Conservation (phyloP, 1,284 basidiomycete species). For the Ustilago nuda region DNA sequence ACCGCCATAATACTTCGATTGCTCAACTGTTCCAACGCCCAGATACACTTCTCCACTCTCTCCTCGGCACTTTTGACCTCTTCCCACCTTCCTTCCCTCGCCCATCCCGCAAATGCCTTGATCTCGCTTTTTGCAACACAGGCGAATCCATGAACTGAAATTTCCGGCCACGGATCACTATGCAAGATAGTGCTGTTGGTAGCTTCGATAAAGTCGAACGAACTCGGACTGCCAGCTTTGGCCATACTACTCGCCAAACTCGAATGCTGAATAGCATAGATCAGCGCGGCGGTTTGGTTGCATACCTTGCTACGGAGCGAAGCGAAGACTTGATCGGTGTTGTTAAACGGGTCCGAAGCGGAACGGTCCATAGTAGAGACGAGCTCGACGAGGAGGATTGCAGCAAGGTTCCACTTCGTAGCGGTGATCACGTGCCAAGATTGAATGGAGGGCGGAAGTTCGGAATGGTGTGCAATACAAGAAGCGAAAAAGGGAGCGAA, state of each 20-base stretch:
- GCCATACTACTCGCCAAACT: neutral
- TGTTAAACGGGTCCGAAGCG: slow-evolving; percentile 23
- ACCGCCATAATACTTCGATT: slow-evolving; percentile 36
- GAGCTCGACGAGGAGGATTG: slow-evolving; percentile 39
- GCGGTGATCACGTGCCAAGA: slow-evolving; percentile 40
- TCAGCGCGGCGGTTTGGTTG: slow-evolving; percentile 39
- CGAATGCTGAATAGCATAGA: slow-evolving; percentile 40
- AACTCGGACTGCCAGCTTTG: neutral
- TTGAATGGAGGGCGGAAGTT: slow-evolving; percentile 34
- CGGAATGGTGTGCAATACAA: slow-evolving; percentile 29
- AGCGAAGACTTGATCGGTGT: slow-evolving; percentile 29
- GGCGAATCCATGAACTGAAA: slow-evolving; percentile 28
- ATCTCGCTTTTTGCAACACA: slow-evolving; percentile 44
- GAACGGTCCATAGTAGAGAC: slow-evolving; percentile 35
- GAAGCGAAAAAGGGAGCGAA: slow-evolving; percentile 39
- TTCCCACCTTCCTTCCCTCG: slow-evolving; percentile 16
- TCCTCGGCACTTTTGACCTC: slow-evolving; percentile 30
- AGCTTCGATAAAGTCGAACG: slow-evolving; percentile 33
- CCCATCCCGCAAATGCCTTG: slow-evolving; percentile 16
- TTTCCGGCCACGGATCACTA: slow-evolving; percentile 47
- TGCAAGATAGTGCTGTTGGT: slow-evolving; percentile 35
- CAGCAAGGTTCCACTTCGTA: slow-evolving; percentile 43
- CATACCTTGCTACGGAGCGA: slow-evolving; percentile 27
- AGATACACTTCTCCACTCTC: slow-evolving; percentile 38
- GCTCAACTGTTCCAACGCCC: slow-evolving; percentile 43